Base-by-base conservation (phyloP, 1,284 basidiomycete genomes). In the Fomitopsis betulina region DNA sequence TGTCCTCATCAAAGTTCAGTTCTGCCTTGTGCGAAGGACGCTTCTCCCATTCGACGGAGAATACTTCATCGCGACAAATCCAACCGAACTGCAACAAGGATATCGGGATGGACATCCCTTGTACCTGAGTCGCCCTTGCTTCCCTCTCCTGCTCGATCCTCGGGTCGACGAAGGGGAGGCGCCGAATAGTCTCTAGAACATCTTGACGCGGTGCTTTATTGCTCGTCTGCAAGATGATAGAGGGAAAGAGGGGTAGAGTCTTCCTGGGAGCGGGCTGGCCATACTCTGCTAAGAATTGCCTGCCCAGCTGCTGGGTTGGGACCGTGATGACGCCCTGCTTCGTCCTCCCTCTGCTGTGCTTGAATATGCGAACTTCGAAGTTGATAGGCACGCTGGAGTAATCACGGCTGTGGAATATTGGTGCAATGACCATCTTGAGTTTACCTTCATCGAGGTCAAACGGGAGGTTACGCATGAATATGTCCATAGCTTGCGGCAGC, bases 1-100 rank as follows among this genome's bases (percentile, higher is more conserved):
- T 73, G 32, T 83, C 78, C 9, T 73, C 67, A 56, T 78, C 69
- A 63, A 82, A 81, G 17, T 57, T 60, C 30, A 81, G 64, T 30
- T 51, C 53, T 35, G 72, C 71, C 21, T 55, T 42, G 5, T 57
- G 45, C 2, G 37, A 15, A 33, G 59, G 65, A 19, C 60, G 51
- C 39, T 73, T 68, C 67, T 85, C 82, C 75, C 79, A 82, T 69
- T 87, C 84, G 51, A 81, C 69, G 6, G 84, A 87, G 61, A 82
- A 81, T 0, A 77, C 74, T 13, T 72, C 67, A 63, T 84, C 82
- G 33, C 79, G 74, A 60, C 81, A 84, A 58, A 77, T 72, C 80
- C 81, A 83, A 12, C 84, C 82, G 62, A 85, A 74, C 57, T 77
- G 75, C 27, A 87, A 64, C 2, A 72, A 66, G 5, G 58, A 60